A percentile compares a stretch with the other conserved stretches of the same genome.
These are phyloP conservation scores for Cyberlindnera xishuangbannaensis DNA, from an alignment of 805 yeast species.

Conservation along the genomic window DNA sequence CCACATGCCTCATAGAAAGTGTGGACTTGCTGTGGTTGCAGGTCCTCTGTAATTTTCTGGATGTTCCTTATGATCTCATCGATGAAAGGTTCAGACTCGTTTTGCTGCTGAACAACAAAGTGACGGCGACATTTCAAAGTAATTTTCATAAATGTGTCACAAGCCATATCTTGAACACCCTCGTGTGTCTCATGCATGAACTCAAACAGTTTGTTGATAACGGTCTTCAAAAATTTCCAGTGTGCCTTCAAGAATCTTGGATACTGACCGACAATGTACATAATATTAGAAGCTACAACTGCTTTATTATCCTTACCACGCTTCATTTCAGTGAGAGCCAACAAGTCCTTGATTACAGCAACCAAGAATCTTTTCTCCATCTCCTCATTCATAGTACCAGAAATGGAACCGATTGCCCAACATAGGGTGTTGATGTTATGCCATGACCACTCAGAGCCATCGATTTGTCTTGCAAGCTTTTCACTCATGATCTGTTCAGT, in stretches of 20 bases:
- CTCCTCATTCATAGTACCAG: slow-evolving; percentile 98
- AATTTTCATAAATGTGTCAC: slow-evolving; percentile 96
- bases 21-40: slow-evolving; percentile 96
- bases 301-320: slow-evolving; percentile 98
- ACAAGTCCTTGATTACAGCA: slow-evolving; percentile 84
- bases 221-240: slow-evolving; percentile 96
- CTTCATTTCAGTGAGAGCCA: slow-evolving; percentile 91
- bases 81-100: slow-evolving; percentile 86
- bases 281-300: slow-evolving; percentile 97
- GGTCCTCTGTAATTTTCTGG: slow-evolving; percentile 81
- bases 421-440: slow-evolving; percentile 93
- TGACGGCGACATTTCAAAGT: slow-evolving; percentile 93
- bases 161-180: slow-evolving; percentile 99
- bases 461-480: slow-evolving; percentile 87
- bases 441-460: slow-evolving; percentile 99
- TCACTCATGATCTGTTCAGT: slow-evolving; percentile 92
- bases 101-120: slow-evolving; percentile 81
- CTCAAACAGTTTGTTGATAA: slow-evolving; percentile 90
- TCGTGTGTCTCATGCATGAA: slow-evolving; percentile 99
- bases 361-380: slow-evolving; percentile 94
- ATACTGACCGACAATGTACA: slow-evolving; percentile 99
- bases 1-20: slow-evolving; percentile 98
- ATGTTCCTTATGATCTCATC: slow-evolving; percentile 82
- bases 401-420: slow-evolving; percentile 99
- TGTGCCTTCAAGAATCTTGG: slow-evolving; percentile 97